These are phyloP conservation scores for Austroboletus rostrupii DNA, from an alignment of 1,284 basidiomycete genomes.

Conservation along the genomic window DNA sequence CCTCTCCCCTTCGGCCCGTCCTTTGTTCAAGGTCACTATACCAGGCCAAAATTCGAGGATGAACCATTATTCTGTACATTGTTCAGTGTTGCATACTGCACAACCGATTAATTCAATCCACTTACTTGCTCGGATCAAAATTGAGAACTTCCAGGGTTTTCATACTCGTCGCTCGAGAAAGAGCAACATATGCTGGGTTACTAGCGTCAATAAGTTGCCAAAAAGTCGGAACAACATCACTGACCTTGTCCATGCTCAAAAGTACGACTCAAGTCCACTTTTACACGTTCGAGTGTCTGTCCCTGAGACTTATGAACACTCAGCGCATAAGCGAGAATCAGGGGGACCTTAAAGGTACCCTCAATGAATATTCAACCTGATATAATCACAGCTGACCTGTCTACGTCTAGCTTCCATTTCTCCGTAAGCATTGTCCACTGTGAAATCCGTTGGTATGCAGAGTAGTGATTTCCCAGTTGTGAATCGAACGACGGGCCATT, in stretches of 20 bases:
- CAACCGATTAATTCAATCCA: not conserved
- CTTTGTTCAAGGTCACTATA: slow-evolving; percentile 24
- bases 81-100: not conserved
- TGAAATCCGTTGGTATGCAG: slow-evolving; percentile 53
- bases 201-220: slow-evolving; percentile 8
- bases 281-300: slow-evolving; percentile 76
- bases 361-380: slow-evolving; percentile 1
- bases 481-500: slow-evolving; percentile 59
- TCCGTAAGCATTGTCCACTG: slow-evolving; percentile 52
- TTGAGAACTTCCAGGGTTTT: slow-evolving; percentile 80
- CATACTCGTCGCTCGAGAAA: slow-evolving; percentile 86
- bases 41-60: slow-evolving; percentile 37
- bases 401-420: slow-evolving; percentile 48
- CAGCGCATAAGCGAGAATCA: slow-evolving; percentile 79
- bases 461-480: slow-evolving; percentile 41
- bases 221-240: slow-evolving; percentile 1
- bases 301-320: slow-evolving; percentile 88
- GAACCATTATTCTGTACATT: slow-evolving; percentile 44
- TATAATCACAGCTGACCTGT: slow-evolving; percentile 37
- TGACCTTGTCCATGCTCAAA: slow-evolving; percentile 82
- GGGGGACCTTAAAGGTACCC: slow-evolving; percentile 51
- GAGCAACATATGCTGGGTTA: slow-evolving; percentile 81
- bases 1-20: slow-evolving; percentile 6
- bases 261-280: slow-evolving; percentile 57
- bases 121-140: slow-evolving; percentile 73